These are phyloP conservation scores for Ogataea henricii DNA, from an alignment of 805 yeast genomes.

Conservation along the genomic window DNA sequence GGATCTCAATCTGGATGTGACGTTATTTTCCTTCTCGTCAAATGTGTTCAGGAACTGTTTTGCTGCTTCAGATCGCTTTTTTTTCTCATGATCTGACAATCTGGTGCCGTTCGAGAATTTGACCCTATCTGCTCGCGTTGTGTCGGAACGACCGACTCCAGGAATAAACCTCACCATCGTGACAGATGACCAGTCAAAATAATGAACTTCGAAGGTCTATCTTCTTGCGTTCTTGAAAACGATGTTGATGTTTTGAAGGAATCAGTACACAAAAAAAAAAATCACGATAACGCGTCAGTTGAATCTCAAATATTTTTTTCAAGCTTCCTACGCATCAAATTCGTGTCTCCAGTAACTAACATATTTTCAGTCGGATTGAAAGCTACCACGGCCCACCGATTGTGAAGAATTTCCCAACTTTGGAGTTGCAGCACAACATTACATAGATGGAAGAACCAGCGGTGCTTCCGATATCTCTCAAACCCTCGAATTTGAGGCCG, in stretches of 20 bases:
- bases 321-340: slow-evolving; percentile 2
- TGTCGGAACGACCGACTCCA: slow-evolving; percentile 10
- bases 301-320: slow-evolving; percentile 2
- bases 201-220: neutral
- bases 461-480: slow-evolving; percentile 73
- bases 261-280: slow-evolving; percentile 3
- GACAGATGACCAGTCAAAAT: neutral
- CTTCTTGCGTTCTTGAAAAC: neutral
- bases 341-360: neutral
- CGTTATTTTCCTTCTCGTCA: neutral
- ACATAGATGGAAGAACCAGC: slow-evolving; percentile 36
- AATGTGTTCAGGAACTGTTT: slow-evolving; percentile 13
- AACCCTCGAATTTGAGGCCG: slow-evolving; percentile 84
- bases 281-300: slow-evolving; percentile 14
- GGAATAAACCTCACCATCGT: slow-evolving; percentile 7
- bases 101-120: slow-evolving; percentile 21
- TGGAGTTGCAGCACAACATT: too few relatives aligned
- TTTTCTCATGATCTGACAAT: slow-evolving; percentile 22
- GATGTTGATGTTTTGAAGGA: slow-evolving; percentile 1
- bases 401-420: too few relatives aligned
- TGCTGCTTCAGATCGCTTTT: slow-evolving; percentile 18
- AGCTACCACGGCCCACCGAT: too few relatives aligned
- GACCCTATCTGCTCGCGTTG: slow-evolving; percentile 15
- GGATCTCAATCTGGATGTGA: slow-evolving; percentile 8
- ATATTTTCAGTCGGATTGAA: too few relatives aligned